Conservation (phyloP, 169 alveolate species). For the Pseudocohnilembus persalinus region DNA sequence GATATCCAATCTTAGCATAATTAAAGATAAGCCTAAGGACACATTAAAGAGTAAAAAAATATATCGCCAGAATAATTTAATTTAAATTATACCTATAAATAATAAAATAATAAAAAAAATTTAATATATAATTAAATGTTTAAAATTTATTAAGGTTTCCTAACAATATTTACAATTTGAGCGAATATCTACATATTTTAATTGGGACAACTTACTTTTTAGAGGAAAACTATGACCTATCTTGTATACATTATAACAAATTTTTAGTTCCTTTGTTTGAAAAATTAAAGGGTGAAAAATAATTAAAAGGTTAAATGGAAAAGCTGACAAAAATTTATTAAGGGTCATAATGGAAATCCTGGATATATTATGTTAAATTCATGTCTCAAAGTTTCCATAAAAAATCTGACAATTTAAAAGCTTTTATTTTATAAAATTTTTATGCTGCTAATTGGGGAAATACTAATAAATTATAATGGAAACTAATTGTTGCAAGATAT, state of each 20-base stretch:
- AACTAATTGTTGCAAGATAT: neutral
- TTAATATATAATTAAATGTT: no score
- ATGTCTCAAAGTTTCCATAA: neutral
- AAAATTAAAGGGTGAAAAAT: neutral
- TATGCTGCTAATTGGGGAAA: neutral
- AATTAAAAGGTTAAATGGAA: neutral
- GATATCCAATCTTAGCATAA: neutral
- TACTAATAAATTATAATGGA: neutral
- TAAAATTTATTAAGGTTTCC: neutral
- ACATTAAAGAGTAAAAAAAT: neutral
- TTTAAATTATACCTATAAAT: no score
- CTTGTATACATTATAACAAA: neutral
- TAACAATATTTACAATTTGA: neutral
- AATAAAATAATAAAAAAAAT: no score
- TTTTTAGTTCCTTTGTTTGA: neutral
- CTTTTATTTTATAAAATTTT: neutral
- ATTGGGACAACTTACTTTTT: neutral
- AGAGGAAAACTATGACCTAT: neutral
- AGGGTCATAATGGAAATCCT: neutral
- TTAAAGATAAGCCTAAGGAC: neutral
- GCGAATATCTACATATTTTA: no score
- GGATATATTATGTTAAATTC: neutral
- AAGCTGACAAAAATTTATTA: neutral
- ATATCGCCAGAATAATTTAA: no score
- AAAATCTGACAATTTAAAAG: neutral